Evolutionary conservation across 441 rosid genomes (phyloP).

Genomic region (Erysimum cheiri): DNA sequence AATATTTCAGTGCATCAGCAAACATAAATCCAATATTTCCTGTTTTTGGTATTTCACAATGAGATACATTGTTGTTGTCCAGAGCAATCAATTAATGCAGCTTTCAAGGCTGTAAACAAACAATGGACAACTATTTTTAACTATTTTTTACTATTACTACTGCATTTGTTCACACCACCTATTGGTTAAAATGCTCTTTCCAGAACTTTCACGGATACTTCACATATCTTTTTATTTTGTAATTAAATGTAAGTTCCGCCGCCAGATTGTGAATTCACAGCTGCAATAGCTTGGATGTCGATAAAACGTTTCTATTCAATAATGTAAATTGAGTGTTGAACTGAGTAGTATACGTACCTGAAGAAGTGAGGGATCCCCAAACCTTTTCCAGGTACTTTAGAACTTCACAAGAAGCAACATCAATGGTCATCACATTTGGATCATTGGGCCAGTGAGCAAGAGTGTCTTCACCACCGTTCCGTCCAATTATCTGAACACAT

Average conservation of each 20-base stretch:
- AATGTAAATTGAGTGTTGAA: constrained; percentile 10
- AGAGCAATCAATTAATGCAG: constrained; percentile 19
- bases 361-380: constrained; percentile 86
- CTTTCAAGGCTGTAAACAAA: constrained; percentile 26
- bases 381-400: constrained; percentile 82
- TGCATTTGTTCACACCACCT: constrained; percentile 21
- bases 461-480: constrained; percentile 95
- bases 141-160: constrained; percentile 8
- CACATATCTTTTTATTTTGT: constrained; percentile 20
- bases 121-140: constrained; percentile 14
- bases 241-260: constrained; percentile 5
- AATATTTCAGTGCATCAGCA: constrained; percentile 4
- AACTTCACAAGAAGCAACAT: constrained; percentile 83
- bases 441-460: constrained; percentile 97
- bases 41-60: constrained; percentile 12
- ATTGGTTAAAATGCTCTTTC: constrained; percentile 8
- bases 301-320: constrained; percentile 6
- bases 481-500: constrained; percentile 72
- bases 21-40: constrained; percentile 2
- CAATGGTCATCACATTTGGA: constrained; percentile 76
- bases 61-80: constrained; percentile 12
- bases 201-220: constrained; percentile 22
- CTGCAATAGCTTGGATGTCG: constrained; percentile 14
- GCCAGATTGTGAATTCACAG: constrained; percentile 15
- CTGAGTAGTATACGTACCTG: constrained; percentile 59